Evolutionary conservation across 202 grass and related monocot genomes (phyloP), one percentile per base, ranked within the genome.

Genomic region (Panicum virgatum): DNA sequence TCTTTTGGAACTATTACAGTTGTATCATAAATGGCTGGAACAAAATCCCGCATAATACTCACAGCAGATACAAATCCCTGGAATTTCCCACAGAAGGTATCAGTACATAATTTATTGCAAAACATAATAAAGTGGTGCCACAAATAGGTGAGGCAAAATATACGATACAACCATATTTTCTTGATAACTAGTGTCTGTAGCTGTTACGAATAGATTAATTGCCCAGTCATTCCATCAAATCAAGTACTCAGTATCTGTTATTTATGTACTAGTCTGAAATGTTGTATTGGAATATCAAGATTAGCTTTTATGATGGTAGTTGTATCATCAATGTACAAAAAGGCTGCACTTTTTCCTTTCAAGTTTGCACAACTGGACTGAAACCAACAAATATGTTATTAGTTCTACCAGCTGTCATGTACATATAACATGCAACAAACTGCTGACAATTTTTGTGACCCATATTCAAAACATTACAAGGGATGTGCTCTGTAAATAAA

Each of bases 51-150:
- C 94, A 91, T 97, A 50, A 79, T 86, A 69, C 70, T 90, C 82
- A 97, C 91, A 62, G 94, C 89, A 69, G 94, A 89, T 46, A 97
- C 94, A 69, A 97, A 97, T 60, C 94, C 94, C 94, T 97, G 88
- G 47, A 59, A 82, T 71, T 84, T 86, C 81, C 45, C 34, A 66
- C 5, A 58, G 16, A 23, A 45, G 47, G 43, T 72, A 69, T 78
- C 56, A 87, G 13, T 81, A 72, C 37, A 84, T 61, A 77, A 45
- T 45, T 34, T 42, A 75, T 46, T 74, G 20, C 6, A 65, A 48
- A 78, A 65, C 38, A 68, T 46, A 69, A 20, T 30, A 54, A 37
- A 73, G 34, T 73, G 48, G 5, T 30, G 7, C 48, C 10, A 54
- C 18, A 72, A 71, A 72, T 34, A 72, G 1, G 53, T 54, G 48